phyloP scores from a whole-genome alignment of 805 yeast genomes.

The Cyberlindnera lachancei region DNA sequence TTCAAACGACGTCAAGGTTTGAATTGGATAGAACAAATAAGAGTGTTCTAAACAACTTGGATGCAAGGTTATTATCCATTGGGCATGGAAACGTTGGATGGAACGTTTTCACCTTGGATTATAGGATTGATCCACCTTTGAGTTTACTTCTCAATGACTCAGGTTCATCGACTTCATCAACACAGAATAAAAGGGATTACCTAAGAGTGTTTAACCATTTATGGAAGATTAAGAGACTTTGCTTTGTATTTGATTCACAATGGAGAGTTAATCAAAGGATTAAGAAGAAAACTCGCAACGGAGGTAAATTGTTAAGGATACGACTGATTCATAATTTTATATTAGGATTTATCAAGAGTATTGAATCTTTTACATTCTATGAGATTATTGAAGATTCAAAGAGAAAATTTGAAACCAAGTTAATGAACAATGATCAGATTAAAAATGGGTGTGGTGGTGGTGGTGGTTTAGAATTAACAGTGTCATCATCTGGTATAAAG shows the following conservation, averaged over 20 bases:
- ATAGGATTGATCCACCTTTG: constrained; percentile 45
- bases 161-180: too few species aligned
- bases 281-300: too few species aligned
- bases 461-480: constrained; percentile 19
- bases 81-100: constrained; percentile 75
- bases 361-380: constrained; percentile 25
- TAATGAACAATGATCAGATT: constrained; percentile 19
- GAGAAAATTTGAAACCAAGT: neutral
- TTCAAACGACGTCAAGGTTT: constrained; percentile 41
- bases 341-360: constrained; percentile 23
- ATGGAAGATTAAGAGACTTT: constrained; percentile 68
- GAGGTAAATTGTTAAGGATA: too few species aligned
- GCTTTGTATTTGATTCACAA: constrained; percentile 38
- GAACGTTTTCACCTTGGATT: constrained; percentile 90
- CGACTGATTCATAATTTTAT: constrained; percentile 27
- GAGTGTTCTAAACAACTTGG: constrained; percentile 47
- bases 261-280: constrained; percentile 28
- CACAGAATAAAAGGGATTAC: constrained; percentile 48
- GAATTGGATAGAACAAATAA: constrained; percentile 26
- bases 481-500: constrained; percentile 21
- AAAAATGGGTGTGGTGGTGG: constrained; percentile 1
- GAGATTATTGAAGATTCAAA: constrained; percentile 23
- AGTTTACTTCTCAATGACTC: constrained; percentile 48
- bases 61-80: constrained; percentile 74
- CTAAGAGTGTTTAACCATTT: constrained; percentile 77